These are phyloP conservation scores for Hygrocybe coccinea DNA, from an alignment of 768 basidiomycete species.

Conservation along the genomic window DNA sequence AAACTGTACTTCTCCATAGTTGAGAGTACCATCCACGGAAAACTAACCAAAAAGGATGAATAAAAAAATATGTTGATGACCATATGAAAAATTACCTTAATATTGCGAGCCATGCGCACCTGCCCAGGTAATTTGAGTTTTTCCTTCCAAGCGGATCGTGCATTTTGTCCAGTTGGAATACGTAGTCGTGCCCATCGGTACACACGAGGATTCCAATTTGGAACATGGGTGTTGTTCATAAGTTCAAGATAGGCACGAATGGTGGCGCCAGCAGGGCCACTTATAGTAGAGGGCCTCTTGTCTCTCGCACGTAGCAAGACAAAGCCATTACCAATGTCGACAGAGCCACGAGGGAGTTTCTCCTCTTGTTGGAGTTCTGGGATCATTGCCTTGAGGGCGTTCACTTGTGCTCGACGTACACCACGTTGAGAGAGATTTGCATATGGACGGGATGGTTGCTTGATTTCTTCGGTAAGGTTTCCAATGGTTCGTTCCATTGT, in stretches of 20 bases:
- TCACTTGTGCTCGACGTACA: slow-evolving; percentile 3
- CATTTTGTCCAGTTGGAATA: slow-evolving; percentile 24
- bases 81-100: neutral
- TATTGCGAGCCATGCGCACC: slow-evolving; percentile 1
- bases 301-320: slow-evolving; percentile 3
- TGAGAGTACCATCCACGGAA: neutral
- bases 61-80: neutral
- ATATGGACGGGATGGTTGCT: slow-evolving; percentile 8
- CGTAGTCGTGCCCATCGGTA: slow-evolving; percentile 20
- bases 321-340: slow-evolving; percentile 4
- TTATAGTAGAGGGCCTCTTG: neutral
- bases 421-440: slow-evolving; percentile 7
- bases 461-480: slow-evolving; percentile 7
- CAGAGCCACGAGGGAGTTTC: slow-evolving; percentile 14
- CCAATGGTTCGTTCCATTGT: slow-evolving; percentile 8
- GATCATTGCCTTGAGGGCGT: neutral
- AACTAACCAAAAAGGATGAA: neutral
- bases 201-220: neutral
- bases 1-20: neutral
- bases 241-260: neutral
- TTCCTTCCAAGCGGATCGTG: slow-evolving; percentile 20
- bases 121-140: neutral
- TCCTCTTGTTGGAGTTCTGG: neutral
- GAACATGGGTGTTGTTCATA: no score
- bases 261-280: neutral